Evolutionary conservation across 2,329 filamentous ascomycete genomes (phyloP).

Genomic region (Metarhizium album): DNA sequence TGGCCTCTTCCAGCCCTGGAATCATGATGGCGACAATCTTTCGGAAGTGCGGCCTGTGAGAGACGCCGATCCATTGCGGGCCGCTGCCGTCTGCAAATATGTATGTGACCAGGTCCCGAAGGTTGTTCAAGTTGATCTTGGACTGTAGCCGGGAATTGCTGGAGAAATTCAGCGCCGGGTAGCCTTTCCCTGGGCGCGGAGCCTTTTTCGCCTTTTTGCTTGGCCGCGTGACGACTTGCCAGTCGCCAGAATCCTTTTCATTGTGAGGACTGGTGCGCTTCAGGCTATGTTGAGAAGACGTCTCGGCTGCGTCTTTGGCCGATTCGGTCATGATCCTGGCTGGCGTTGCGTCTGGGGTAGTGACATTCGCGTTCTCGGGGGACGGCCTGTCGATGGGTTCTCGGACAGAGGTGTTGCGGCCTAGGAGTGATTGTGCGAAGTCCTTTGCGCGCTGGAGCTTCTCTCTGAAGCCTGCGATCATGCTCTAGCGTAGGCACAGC

Average conservation of each 20-base stretch:
- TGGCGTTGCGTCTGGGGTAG: background rate
- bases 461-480: slow-evolving; percentile 10
- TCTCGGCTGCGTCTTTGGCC: slow-evolving; percentile 7
- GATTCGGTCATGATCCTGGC: slow-evolving; percentile 8
- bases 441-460: slow-evolving; percentile 11
- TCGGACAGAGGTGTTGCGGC: slow-evolving; percentile 3
- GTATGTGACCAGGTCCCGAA: slow-evolving; percentile 55
- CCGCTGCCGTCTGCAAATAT: slow-evolving; percentile 54
- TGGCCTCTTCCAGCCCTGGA: slow-evolving; percentile 78
- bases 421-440: slow-evolving; percentile 8
- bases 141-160: slow-evolving; percentile 46
- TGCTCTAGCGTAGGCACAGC: slow-evolving; percentile 3
- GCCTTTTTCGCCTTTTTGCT: slow-evolving; percentile 52
- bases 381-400: background rate
- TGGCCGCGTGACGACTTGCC: slow-evolving; percentile 44
- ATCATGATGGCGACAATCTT: slow-evolving; percentile 89
- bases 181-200: slow-evolving; percentile 44
- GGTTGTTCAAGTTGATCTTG: slow-evolving; percentile 50
- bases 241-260: slow-evolving; percentile 28
- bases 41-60: slow-evolving; percentile 51
- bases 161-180: slow-evolving; percentile 49
- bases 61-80: slow-evolving; percentile 55
- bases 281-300: slow-evolving; percentile 25
- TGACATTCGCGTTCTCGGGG: background rate
- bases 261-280: slow-evolving; percentile 40